Conservation (phyloP, 805 yeast genomes). For the Komagataella ulmi region DNA sequence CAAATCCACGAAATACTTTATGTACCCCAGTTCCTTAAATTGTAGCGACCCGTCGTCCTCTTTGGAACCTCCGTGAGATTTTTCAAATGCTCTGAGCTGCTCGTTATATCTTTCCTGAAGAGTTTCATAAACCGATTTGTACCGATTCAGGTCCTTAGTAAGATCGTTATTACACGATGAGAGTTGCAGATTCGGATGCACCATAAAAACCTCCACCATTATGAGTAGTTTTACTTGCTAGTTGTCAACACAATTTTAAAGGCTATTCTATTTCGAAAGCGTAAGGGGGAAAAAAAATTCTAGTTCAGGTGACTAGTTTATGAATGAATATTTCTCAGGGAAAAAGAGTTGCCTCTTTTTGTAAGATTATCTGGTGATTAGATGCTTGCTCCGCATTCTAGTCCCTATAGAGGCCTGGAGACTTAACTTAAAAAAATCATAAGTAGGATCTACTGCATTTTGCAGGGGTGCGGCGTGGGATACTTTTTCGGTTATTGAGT, state of each 20-base stretch:
- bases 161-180: conserved; percentile 14
- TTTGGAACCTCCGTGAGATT: conserved; percentile 10
- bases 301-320: not conserved
- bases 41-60: conserved; percentile 4
- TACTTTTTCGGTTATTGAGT: not conserved
- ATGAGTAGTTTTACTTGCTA: not conserved
- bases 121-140: conserved; percentile 1
- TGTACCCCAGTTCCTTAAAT: conserved; percentile 8
- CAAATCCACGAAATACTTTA: conserved; percentile 12
- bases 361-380: not conserved
- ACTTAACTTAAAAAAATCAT: not conserved
- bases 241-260: not conserved
- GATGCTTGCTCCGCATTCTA: not conserved
- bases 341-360: not conserved
- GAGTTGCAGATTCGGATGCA: conserved; percentile 17
- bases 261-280: not conserved
- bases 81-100: conserved; percentile 3
- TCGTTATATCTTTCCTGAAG: conserved; percentile 2
- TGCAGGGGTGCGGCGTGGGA: not conserved
- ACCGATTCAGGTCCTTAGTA: conserved; percentile 6
- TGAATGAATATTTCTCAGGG: not conserved
- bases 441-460: not conserved
- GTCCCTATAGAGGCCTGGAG: not conserved
- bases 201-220: conserved; percentile 16
- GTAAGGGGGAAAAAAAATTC: not conserved